Base-by-base conservation (phyloP, 768 basidiomycete genomes). In the Lactarius akahatsu region DNA sequence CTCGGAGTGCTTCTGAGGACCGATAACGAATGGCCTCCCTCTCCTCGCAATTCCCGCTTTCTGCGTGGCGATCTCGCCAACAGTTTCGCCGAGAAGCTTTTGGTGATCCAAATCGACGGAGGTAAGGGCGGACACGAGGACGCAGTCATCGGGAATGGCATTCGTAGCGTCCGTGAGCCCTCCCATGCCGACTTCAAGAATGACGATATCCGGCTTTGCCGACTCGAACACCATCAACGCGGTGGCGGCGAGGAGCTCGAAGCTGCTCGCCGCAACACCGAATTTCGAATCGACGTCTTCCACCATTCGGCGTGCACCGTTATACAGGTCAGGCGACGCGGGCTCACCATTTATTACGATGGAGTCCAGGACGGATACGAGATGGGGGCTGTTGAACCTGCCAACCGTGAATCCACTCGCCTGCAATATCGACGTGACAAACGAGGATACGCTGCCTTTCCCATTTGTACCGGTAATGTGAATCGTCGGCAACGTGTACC, bases 401-500 rank as follows among this genome's bases (percentile, higher is more conserved):
- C 94, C 97, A 13, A 91, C 81, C 26, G 79, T 78, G 61, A 90
- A 79, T 1, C 80, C 76, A n/a, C 88, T 79, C 0, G 81, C 76
- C 5, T 74, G 73, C 9, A 98, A 78, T 71, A 93, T 90, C 52
- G 92, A 92, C 0, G 92, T 85, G 13, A 97, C 75, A 41, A 94
- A 80, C 6, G 89, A 88, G 1, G 94, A 88, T 15, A 96, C 93
- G 71, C 92, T 96, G 41, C 97, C 97, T 76, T 98, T 99, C 10
- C 96, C 96, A 77, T 99, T 98, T 0, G 97, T 99, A 0, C 97
- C 97, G 9, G 94, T 88, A 64, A 98, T 83, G 73, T 99, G 97
- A 41, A 92, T 80, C 0, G 94, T 93, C 0, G 94, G 96, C 2
- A 92, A 83, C 0, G 81, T 85, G 72, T 91, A 89, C 0, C 80